Evolutionary conservation across 2,329 filamentous ascomycete species (phyloP).

Genomic region (Setomelanomma holmii): DNA sequence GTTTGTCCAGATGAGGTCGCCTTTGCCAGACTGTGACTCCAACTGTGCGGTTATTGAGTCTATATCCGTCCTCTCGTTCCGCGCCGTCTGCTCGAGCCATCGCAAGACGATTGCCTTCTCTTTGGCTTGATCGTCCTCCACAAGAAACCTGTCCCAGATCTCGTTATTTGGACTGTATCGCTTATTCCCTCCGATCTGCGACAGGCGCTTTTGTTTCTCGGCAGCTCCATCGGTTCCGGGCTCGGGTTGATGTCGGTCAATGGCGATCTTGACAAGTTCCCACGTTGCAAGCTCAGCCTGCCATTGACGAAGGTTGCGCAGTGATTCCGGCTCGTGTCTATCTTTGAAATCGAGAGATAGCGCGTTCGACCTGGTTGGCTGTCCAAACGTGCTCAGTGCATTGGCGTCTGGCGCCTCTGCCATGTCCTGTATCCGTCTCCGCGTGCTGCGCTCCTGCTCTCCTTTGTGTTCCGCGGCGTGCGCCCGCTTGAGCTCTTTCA

Average conservation of each 20-base stretch:
- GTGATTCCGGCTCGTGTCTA: conserved; percentile 40
- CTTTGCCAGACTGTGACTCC: conserved; percentile 75
- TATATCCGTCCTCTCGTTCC: conserved; percentile 71
- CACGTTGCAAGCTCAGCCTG: conserved; percentile 89
- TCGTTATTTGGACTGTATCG: conserved; percentile 67
- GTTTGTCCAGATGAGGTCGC: conserved; percentile 72
- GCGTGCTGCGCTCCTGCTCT: conserved; percentile 38
- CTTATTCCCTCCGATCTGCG: conserved; percentile 39
- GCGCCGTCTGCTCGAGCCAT: conserved; percentile 83
- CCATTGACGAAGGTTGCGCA: conserved; percentile 67
- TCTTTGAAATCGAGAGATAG: conserved; percentile 22
- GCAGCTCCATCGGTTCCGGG: conserved; percentile 41
- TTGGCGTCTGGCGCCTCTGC: conserved; percentile 24
- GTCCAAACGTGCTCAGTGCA: conserved; percentile 19
- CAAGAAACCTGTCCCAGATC: conserved; percentile 76
- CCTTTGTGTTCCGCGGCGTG: conserved; percentile 49
- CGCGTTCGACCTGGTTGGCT: conserved; percentile 24
- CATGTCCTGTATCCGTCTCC: conserved; percentile 42
- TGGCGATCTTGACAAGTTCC: conserved; percentile 79
- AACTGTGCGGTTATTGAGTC: conserved; percentile 75
- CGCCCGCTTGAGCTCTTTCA: conserved; percentile 54
- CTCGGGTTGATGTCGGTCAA: conserved; percentile 69
- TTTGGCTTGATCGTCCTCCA: conserved; percentile 73
- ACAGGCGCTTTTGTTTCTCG: conserved; percentile 43
- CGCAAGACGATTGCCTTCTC: conserved; percentile 82